Conservation (phyloP, 768 basidiomycete species). For the Tylopilus rubrobrunneus region DNA sequence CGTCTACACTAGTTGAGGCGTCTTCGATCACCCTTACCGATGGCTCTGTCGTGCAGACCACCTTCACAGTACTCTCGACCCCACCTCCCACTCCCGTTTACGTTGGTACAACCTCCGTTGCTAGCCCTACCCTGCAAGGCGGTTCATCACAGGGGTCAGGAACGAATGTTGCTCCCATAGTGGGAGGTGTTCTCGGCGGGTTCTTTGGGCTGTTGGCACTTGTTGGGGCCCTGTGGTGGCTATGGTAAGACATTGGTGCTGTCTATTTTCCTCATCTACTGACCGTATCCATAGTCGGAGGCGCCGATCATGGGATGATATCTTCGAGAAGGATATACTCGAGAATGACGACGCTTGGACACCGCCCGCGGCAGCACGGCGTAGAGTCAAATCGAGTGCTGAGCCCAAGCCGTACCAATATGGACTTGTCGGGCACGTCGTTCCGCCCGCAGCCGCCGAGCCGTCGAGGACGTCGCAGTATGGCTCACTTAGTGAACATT, state of each 20-base stretch:
- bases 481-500: slow-evolving; percentile 19
- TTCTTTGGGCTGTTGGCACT: slow-evolving; percentile 47
- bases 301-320: slow-evolving; percentile 46
- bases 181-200: slow-evolving; percentile 54
- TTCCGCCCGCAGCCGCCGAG: slow-evolving; percentile 25
- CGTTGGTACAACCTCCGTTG: slow-evolving; percentile 14
- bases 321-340: slow-evolving; percentile 42
- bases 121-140: slow-evolving; percentile 15
- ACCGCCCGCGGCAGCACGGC: slow-evolving; percentile 16
- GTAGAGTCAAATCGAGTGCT: slow-evolving; percentile 27
- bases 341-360: slow-evolving; percentile 23
- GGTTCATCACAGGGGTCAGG: slow-evolving; percentile 15
- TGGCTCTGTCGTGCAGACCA: slow-evolving; percentile 37
- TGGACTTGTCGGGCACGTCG: slow-evolving; percentile 50
- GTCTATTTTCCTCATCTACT: slow-evolving; percentile 7
- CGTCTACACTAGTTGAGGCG: slow-evolving; percentile 29
- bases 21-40: slow-evolving; percentile 38
- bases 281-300: slow-evolving; percentile 35
- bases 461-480: slow-evolving; percentile 34
- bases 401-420: slow-evolving; percentile 61
- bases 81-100: slow-evolving; percentile 30
- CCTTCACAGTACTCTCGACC: slow-evolving; percentile 37
- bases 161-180: slow-evolving; percentile 41
- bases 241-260: slow-evolving; percentile 39
- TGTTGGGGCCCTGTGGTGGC: slow-evolving; percentile 44